Evolutionary conservation across 805 yeast species (phyloP), one percentile per base, ranked within the genome.

Genomic region (Starmerella potacharoeniae): DNA sequence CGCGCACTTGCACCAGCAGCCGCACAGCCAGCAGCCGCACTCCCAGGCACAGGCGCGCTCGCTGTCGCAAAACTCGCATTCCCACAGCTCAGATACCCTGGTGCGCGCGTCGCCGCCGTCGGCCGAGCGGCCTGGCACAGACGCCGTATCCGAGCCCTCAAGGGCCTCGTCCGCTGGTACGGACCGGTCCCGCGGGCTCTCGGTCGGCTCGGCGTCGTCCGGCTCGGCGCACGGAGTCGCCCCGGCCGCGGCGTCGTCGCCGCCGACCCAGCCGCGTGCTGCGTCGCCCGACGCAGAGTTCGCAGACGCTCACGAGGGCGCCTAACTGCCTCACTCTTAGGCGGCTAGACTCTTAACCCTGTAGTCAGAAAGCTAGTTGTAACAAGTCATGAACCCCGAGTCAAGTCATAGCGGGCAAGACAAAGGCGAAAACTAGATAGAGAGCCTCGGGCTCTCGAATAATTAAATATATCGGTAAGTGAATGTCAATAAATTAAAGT

Each of bases 401-500:
- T 22, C 22, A 22, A 22, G 22, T 33, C 11, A 33, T 33, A 33
- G 2, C 35, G 11, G 8, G 35, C 4, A 8, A 33, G 35, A 10
- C 35, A 9, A 33, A 33, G 35, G 35, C 35, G 11, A 33, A 4
- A 33, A 33, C 8, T 33, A 33, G 11, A 10, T 9, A 28, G 46
- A 8, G 22, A 22, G 22, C 22, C 22, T 22, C 22, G 22, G 22
- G 22, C 22, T 22, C 22, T 22, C 22, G 22, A 14, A 42, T 44
- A 11, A 6, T 9, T 37, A n/a, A n/a, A 31, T 11, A 30, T 10
- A 44, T 28, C 11, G 10, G 35, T 22, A 50, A 17, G 29, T 33
- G 17, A 51, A n/a, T 55, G 41, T 34, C 50, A 36, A n/a, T 46
- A 34, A 31, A 46, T 49, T 46, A 49, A 53, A 39, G 2, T 7